Evolutionary conservation across 1,284 basidiomycete genomes (phyloP), one percentile per base, ranked within the genome.

Genomic region (Rhodotorula glutinis): DNA sequence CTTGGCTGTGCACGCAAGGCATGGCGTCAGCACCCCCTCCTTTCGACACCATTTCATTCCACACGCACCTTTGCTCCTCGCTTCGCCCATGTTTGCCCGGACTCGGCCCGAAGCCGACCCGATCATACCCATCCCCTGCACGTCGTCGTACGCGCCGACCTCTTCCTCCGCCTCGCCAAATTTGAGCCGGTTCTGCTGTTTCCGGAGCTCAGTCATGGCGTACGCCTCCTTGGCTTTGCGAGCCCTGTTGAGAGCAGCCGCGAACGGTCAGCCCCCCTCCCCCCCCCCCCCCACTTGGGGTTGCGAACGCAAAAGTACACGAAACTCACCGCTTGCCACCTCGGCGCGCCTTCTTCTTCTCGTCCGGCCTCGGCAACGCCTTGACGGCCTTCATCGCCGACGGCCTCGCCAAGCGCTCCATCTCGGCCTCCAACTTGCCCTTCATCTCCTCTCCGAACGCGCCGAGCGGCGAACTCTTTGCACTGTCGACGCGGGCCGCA

Each of bases 161-260:
- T 99, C 96, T 76, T 95, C 89, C 78, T 98, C 96, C 3, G 88
- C 89, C 80, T 95, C 89, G 62, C 96, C 96, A 75, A 99, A 98
- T 71, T 85, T 87, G 87, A 98, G 89, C 56, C 96, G 86, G 79
- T 99, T 99, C 80, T 97, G 93, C 74, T 96, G 83, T 81, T 98
- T 98, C 72, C 92, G 87, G 57, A 98, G 82, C 80, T 99, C 96
- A 4, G 96, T 98, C 80, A 93, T 90, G 5, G 93, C 94, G 76
- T 95, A 93, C 9, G 91, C 90, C 80, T 98, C 96, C 78, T 98
- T 98, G 29, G 92, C 89, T 78, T 96, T 96, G 56, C 96, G 87
- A 2, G 95, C 96, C 16, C 92, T 93, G 72, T 27, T 3, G 38
- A 23, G 0, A 13, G 21, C 10, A 1, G 5, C 4, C 17, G 16